Evolutionary conservation across 1,139 yeast genomes (phyloP), one percentile per base, ranked within the genome.

Genomic region (Geotrichum fermentans): DNA sequence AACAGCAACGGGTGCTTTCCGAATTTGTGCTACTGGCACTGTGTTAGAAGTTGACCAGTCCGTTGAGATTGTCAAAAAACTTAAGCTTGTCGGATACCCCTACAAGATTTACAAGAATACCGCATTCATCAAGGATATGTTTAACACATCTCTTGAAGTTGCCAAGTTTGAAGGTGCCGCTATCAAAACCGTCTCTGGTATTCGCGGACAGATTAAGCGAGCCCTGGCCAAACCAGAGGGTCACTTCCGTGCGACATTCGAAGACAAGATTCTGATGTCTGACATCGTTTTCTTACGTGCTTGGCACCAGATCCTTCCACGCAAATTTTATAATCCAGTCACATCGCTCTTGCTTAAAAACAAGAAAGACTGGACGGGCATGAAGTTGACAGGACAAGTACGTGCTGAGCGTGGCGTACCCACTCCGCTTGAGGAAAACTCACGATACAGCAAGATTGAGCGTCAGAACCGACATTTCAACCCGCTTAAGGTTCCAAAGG

Each of bases 161-260:
- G 97, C 97, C 41, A 87, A 90, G 65, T 94, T 94, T 63, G 98
- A 94, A 72, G 99, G 99, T 51, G 98, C 98, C 0, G 83, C 90
- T 38, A 87, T 94, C 62, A 83, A 90, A 67, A 92, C 98, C 0
- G 98, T 94, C 4, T 87, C 96, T 2, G 98, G 99, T 51, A 88
- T 94, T 53, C 74, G 98, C 60, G 99, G 99, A 66, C 98, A 94
- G 67, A 90, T 94, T 59, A 94, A 94, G 65, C 77, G 97, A 58
- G 98, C 97, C 0, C 73, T 94, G 55, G 79, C 96, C 6, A 85
- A 85, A 58, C 97, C 97, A 0, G 97, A 90, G 53, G 99, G 99
- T n/a, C 83, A 86, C 65, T 94, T 78, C 73, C 79, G 99, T 66
- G 98, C 98, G n/a, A 83, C 97, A 1, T 94, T 94, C 68, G 99